Evolutionary conservation across 2,329 filamentous ascomycete species (phyloP), one percentile per base, ranked within the genome.

Genomic region (Bimuria novae-zelandiae): DNA sequence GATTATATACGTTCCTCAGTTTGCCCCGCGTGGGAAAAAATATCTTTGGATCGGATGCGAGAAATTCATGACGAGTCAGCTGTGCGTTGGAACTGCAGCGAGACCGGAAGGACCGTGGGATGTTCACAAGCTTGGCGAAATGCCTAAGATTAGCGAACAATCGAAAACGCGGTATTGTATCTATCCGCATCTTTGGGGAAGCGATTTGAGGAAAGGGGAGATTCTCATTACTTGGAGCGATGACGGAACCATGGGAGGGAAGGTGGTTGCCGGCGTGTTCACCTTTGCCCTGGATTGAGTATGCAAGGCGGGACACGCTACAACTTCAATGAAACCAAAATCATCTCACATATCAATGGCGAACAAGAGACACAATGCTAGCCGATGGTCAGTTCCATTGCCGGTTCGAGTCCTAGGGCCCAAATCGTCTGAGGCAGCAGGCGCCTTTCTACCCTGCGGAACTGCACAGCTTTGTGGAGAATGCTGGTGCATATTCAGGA

Each of bases 61-160:
- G 19, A 59, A 59, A 39, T 59, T 59, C 41, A 43, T 42, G 40
- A 53, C 50, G 16, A 56, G 56, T 46, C 39, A 54, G 17, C 29
- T 59, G 5, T 59, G 47, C 21, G 29, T 59, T 7, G 56, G 56
- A 3, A 44, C 42, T 25, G 56, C 56, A 19, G 36, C 36, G 32
- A 47, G 50, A 36, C 52, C 53, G 14, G 53, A 59, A 22, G 56
- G 56, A 16, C 56, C 56, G 33, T 59, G 53, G 52, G 56, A 59
- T 2, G 22, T 56, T 17, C 45, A 54, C 19, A 22, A 19, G 12
- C 14, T 59, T 1, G 49, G 56, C 3, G 49, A 59, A 23, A 51
- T 55, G 56, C 56, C 56, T 12, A 51, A 54, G 35, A 44, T 59
- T 19, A 42, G 10, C 1, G 37, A 51, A n/a, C 21, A 53, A 1